These are phyloP conservation scores for Lasiodiplodia sp. DNA, from an alignment of 2,329 filamentous ascomycete genomes.

Conservation along the genomic window DNA sequence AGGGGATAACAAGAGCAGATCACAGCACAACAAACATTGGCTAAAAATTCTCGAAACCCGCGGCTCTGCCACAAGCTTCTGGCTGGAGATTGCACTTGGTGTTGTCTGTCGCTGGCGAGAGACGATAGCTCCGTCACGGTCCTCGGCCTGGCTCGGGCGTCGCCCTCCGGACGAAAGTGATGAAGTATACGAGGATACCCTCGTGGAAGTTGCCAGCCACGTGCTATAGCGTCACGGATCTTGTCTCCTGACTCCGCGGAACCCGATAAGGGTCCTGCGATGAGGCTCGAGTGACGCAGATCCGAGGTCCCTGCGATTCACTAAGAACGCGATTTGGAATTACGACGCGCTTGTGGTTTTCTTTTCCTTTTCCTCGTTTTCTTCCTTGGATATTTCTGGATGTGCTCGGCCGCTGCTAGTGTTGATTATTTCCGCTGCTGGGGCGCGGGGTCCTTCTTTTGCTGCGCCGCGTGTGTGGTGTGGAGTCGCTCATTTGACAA, in stretches of 20 bases:
- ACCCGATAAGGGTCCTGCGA: neutral
- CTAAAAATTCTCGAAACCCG: too few relatives aligned
- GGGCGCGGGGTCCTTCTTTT: neutral
- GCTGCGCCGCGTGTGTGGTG: conserved; percentile 7
- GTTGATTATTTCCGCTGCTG: neutral
- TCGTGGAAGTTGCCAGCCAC: conserved; percentile 1
- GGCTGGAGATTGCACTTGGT: neutral
- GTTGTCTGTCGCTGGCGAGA: neutral
- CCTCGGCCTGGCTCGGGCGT: neutral
- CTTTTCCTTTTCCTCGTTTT: too few relatives aligned
- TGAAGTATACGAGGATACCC: neutral
- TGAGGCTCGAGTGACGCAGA: neutral
- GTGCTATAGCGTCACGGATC: neutral
- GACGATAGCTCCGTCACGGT: neutral
- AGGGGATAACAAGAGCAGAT: too few relatives aligned
- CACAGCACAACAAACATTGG: too few relatives aligned
- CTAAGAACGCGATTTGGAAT: neutral
- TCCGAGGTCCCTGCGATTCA: neutral
- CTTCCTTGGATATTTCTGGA: neutral
- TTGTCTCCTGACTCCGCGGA: neutral
- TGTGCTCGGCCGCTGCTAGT: neutral
- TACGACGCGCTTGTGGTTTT: neutral
- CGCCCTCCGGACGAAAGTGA: neutral
- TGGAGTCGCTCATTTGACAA: conserved; percentile 8
- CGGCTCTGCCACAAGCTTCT: neutral